Conservation (phyloP, 2,329 filamentous ascomycete genomes). For the Fusarium heterosporum region DNA sequence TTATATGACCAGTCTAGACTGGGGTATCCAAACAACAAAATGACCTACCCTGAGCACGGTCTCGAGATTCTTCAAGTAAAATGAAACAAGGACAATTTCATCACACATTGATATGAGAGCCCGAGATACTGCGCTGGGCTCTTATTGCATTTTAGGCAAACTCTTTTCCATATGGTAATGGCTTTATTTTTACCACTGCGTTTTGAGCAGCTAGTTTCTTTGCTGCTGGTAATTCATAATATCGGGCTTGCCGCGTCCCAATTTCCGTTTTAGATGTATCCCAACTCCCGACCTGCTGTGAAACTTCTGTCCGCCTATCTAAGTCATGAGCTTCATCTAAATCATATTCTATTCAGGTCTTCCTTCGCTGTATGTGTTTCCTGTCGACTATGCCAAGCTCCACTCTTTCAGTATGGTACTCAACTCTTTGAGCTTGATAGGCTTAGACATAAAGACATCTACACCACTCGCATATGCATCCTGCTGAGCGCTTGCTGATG, state of each 20-base stretch:
- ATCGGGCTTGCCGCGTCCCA: neutral
- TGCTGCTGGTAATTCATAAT: no score
- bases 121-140: no score
- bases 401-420: conserved; percentile 31
- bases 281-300: neutral
- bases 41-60: no score
- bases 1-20: neutral
- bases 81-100: no score
- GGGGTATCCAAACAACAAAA: neutral
- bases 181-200: no score
- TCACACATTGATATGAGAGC: no score
- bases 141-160: no score
- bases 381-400: conserved; percentile 7
- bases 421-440: conserved; percentile 59
- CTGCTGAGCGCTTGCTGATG: conserved; percentile 60
- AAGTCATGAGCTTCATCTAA: conserved; percentile 8
- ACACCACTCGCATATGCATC: conserved; percentile 65
- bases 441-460: conserved; percentile 66
- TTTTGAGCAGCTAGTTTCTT: no score
- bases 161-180: no score
- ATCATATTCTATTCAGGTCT: neutral
- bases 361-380: neutral
- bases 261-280: neutral
- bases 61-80: no score
- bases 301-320: neutral